Evolutionary conservation across 2,329 filamentous ascomycete species (phyloP), one percentile per base, ranked within the genome.

Genomic region (Bimuria novae-zelandiae): DNA sequence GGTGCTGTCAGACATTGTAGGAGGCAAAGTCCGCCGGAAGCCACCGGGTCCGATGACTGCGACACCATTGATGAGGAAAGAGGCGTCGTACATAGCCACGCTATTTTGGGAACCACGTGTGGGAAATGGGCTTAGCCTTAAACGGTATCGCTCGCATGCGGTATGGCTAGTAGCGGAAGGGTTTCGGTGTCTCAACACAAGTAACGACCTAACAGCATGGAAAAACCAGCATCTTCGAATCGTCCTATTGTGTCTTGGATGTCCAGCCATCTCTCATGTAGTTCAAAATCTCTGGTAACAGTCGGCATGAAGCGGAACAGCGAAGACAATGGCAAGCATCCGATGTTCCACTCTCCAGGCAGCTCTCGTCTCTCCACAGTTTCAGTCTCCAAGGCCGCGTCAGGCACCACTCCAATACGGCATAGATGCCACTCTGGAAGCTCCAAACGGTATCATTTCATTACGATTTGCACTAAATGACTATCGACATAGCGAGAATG

Each of bases 111-210:
- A 17, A 22, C 39, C 6, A 3, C 19, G 16, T 33, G 16, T 46
- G 43, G 37, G 52, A 43, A 22, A 44, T 5, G 36, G 30, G 30
- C 53, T 55, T 59, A 12, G 57, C 55, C 55, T 56, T 52, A 54
- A 59, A 55, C 16, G 42, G 46, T 22, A 49, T 56, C 37, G 47
- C 54, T 55, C 54, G 43, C 7, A 16, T 36, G 41, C 17, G 16
- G 60, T 59, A n/a, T n/a, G n/a, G n/a, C n/a, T n/a, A n/a, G n/a
- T n/a, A n/a, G n/a, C n/a, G n/a, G n/a, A n/a, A n/a, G n/a, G n/a
- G n/a, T n/a, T n/a, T n/a, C n/a, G n/a, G n/a, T n/a, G n/a, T n/a
- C n/a, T n/a, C n/a, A n/a, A n/a, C n/a, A n/a, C n/a, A n/a, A n/a
- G n/a, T n/a, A n/a, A n/a, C n/a, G n/a, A n/a, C n/a, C n/a, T n/a